Conservation (phyloP, 345 rosid species). For the Aquilaria sinensis region DNA sequence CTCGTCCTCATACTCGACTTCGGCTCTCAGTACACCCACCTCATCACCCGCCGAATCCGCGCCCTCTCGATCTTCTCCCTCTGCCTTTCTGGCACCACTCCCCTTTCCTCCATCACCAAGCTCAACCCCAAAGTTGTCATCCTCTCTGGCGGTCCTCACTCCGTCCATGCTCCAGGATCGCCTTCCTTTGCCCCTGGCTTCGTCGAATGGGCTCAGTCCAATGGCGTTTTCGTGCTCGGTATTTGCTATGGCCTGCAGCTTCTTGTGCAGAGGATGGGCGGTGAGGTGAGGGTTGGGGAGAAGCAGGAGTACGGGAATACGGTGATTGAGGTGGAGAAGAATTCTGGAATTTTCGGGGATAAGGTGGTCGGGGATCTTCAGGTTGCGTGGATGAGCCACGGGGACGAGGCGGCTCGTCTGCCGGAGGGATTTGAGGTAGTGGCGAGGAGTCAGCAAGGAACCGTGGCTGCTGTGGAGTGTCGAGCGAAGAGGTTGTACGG, state of each 20-base stretch:
- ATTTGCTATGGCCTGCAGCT: slow-evolving; percentile 86
- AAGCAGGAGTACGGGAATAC: slow-evolving; percentile 93
- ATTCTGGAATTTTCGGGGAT: slow-evolving; percentile 52
- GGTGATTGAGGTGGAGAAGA: slow-evolving; percentile 68
- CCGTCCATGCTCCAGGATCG: slow-evolving; percentile 61
- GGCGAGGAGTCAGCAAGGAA: slow-evolving; percentile 72
- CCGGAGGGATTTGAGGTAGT: slow-evolving; percentile 77
- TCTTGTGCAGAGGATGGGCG: slow-evolving; percentile 81
- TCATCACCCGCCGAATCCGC: slow-evolving; percentile 90
- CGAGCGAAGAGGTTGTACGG: slow-evolving; percentile 61
- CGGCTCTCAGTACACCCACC: slow-evolving; percentile 94
- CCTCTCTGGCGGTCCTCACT: slow-evolving; percentile 97
- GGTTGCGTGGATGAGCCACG: slow-evolving; percentile 98
- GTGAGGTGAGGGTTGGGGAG: slow-evolving; percentile 65
- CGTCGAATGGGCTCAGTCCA: slow-evolving; percentile 60
- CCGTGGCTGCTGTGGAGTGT: slow-evolving; percentile 75
- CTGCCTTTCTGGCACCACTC: slow-evolving; percentile 79
- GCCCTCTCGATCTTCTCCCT: slow-evolving; percentile 78
- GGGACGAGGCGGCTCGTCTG: slow-evolving; percentile 69
- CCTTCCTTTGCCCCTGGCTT: slow-evolving; percentile 79
- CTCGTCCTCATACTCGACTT: slow-evolving; percentile 83
- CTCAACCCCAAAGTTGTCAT: slow-evolving; percentile 69
- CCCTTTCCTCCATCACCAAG: slow-evolving; percentile 49
- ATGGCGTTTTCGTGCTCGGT: slow-evolving; percentile 60
- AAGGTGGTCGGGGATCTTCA: slow-evolving; percentile 61